These are phyloP conservation scores for Termitomyces sp. DNA, from an alignment of 768 basidiomycete species.

Conservation along the genomic window DNA sequence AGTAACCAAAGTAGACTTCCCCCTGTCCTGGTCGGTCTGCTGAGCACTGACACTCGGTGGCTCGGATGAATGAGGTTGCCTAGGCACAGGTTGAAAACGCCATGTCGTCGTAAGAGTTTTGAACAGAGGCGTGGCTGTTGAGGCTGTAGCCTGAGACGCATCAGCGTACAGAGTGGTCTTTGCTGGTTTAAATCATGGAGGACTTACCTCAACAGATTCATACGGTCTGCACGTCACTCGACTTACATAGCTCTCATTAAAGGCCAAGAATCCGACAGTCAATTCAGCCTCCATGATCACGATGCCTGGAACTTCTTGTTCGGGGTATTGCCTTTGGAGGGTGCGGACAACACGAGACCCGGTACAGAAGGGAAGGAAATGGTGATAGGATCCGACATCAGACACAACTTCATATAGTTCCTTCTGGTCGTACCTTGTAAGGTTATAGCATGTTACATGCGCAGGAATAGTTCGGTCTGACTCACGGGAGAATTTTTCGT, in stretches of 20 bases:
- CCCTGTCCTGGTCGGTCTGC: constrained; percentile 10
- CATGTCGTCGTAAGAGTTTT: constrained; percentile 66
- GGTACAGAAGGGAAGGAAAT: constrained; percentile 88
- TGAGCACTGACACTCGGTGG: constrained; percentile 13
- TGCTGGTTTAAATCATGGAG: neutral
- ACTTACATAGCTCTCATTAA: constrained; percentile 86
- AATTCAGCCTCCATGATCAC: constrained; percentile 77
- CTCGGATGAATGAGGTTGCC: constrained; percentile 29
- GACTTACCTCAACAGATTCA: constrained; percentile 72
- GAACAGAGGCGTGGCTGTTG: constrained; percentile 70
- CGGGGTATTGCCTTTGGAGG: constrained; percentile 10
- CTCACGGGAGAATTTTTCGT: constrained; percentile 84
- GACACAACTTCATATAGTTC: constrained; percentile 86
- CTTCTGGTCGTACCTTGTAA: constrained; percentile 62
- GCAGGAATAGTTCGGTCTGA: constrained; percentile 13
- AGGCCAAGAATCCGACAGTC: constrained; percentile 81
- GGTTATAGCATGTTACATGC: neutral
- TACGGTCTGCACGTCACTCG: constrained; percentile 75
- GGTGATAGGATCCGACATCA: constrained; percentile 80
- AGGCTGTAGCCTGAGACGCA: constrained; percentile 57
- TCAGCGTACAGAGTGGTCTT: neutral
- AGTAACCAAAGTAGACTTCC: constrained; percentile 70
- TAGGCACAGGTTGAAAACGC: constrained; percentile 60
- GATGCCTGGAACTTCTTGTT: constrained; percentile 20
- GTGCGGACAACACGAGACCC: constrained; percentile 56